Evolutionary conservation across 2,329 filamentous ascomycete genomes (phyloP).

Genomic region (Xylariaceae sp.): DNA sequence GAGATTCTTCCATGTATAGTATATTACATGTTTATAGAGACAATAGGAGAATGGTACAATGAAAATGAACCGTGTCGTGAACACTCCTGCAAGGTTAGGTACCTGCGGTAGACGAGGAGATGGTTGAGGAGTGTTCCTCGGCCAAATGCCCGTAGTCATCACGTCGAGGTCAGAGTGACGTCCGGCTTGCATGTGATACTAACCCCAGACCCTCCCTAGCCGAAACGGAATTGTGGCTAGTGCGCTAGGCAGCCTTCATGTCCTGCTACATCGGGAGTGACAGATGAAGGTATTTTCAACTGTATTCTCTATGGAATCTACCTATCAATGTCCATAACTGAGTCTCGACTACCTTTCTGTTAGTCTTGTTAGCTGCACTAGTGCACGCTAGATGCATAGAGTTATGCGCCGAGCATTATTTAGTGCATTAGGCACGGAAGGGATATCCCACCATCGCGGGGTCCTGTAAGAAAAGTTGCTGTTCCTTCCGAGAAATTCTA

Average conservation of each 20-base stretch:
- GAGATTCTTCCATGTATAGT: slow-evolving; percentile 5
- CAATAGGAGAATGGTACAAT: slow-evolving; percentile 1
- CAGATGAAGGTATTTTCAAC: neutral
- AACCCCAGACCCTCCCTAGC: slow-evolving; percentile 7
- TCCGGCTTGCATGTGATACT: slow-evolving; percentile 29
- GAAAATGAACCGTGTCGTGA: neutral
- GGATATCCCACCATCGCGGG: neutral
- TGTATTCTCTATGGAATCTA: no score
- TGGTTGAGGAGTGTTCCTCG: slow-evolving; percentile 22
- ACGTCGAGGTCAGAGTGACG: slow-evolving; percentile 24
- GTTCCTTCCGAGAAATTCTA: neutral
- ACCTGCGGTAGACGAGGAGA: neutral
- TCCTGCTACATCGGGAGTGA: neutral
- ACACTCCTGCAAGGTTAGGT: neutral
- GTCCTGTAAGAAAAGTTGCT: neutral
- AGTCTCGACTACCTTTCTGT: no score
- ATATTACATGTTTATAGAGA: slow-evolving; percentile 24
- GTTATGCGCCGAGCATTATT: neutral
- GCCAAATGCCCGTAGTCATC: slow-evolving; percentile 18
- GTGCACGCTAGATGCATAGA: no score
- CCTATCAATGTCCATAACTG: no score
- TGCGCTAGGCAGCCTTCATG: neutral
- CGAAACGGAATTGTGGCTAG: slow-evolving; percentile 10
- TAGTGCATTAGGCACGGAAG: neutral
- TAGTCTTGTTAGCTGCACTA: no score